These are phyloP conservation scores for Pythium aphanidermatum DNA, from an alignment of 352 stramenopile genomes.

Conservation along the genomic window DNA sequence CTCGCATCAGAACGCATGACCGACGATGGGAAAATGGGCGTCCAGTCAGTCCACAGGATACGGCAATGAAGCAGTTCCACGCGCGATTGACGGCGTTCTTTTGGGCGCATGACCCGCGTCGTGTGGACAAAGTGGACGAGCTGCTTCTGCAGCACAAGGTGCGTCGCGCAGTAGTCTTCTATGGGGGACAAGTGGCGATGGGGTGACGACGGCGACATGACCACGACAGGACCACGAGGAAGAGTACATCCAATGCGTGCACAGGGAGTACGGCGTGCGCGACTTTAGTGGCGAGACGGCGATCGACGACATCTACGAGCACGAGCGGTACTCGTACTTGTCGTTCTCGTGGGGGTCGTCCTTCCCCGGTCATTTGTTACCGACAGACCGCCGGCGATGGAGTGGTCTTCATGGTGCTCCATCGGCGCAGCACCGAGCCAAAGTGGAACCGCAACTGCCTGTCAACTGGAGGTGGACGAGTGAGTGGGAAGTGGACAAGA, in stretches of 20 bases:
- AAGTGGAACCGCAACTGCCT: conserved; percentile 60
- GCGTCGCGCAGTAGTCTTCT: no score
- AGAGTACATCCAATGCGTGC: conserved; percentile 47
- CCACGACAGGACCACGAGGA: conserved; percentile 41
- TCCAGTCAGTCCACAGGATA: no score
- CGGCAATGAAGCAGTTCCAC: no score
- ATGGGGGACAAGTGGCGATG: no score
- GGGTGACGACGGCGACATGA: no score
- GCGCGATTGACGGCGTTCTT: conserved; percentile 55
- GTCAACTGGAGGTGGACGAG: conserved; percentile 63
- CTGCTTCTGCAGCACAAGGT: conserved; percentile 42
- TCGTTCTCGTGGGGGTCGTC: conserved; percentile 69
- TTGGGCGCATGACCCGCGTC: conserved; percentile 64
- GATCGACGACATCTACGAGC: conserved; percentile 73
- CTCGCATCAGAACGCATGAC: no score
- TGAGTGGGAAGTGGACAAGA: conserved; percentile 51
- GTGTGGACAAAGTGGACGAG: conserved; percentile 56
- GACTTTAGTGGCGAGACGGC: conserved; percentile 63
- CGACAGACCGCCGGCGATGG: conserved; percentile 59
- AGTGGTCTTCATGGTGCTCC: conserved; percentile 46
- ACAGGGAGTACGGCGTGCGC: conserved; percentile 57
- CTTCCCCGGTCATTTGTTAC: conserved; percentile 61
- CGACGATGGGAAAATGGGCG: no score
- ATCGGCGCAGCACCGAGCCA: conserved; percentile 46
- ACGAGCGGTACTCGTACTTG: conserved; percentile 77